A percentile compares a stretch with the other conserved stretches of the same genome.
phyloP scores from a whole-genome alignment of 345 rosid genomes.

The Heritiera fomes region DNA sequence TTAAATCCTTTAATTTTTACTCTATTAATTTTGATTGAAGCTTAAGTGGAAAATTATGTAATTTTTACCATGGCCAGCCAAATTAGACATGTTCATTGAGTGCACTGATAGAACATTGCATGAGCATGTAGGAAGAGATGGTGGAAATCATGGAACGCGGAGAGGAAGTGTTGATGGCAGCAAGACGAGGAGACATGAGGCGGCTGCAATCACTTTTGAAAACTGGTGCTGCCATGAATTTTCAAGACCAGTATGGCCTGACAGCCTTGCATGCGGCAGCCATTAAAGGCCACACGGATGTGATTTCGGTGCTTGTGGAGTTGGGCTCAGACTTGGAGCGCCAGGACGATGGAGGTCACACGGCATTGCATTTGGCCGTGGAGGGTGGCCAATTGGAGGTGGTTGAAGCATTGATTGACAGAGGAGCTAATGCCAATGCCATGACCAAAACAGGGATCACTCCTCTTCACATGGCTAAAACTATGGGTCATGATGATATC shows the following conservation, averaged over 20 bases:
- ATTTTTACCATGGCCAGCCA: not conserved
- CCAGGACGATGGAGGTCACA: slow-evolving; percentile 27
- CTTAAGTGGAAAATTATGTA: too few species aligned
- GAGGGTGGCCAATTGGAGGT: slow-evolving; percentile 42
- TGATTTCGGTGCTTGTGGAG: slow-evolving; percentile 36
- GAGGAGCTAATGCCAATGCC: slow-evolving; percentile 44
- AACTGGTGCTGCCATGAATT: slow-evolving; percentile 30
- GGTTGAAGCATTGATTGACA: slow-evolving; percentile 42
- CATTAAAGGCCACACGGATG: slow-evolving; percentile 45
- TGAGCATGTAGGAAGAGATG: slow-evolving; percentile 27
- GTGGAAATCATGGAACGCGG: slow-evolving; percentile 24
- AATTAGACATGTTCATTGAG: too few species aligned
- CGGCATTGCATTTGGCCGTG: slow-evolving; percentile 49
- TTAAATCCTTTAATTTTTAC: too few species aligned
- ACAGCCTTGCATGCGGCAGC: slow-evolving; percentile 54
- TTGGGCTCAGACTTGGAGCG: slow-evolving; percentile 38
- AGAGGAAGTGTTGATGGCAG: slow-evolving; percentile 37
- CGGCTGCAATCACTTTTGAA: slow-evolving; percentile 27
- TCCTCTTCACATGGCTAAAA: slow-evolving; percentile 42
- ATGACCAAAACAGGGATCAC: slow-evolving; percentile 38
- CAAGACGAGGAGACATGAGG: slow-evolving; percentile 44
- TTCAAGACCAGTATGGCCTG: slow-evolving; percentile 47
- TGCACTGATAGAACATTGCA: too few species aligned
- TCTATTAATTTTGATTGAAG: too few species aligned
- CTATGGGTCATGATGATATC: slow-evolving; percentile 24